phyloP scores from a whole-genome alignment of 139 green algal species.

The Chlamydomonas schloesseri region DNA sequence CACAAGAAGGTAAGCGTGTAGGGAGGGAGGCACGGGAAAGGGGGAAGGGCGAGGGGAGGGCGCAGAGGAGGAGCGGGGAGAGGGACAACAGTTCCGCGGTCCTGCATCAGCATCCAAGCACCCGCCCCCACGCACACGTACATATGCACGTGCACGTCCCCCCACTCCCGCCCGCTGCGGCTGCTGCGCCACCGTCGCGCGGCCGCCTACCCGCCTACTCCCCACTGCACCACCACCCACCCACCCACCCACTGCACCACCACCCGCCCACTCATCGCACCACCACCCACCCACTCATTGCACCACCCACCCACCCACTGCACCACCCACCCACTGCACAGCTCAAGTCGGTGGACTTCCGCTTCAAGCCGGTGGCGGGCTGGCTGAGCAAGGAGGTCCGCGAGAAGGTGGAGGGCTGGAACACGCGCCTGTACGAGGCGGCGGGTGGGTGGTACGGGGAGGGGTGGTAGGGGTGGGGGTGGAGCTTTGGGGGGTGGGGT shows the following conservation, averaged over 20 bases:
- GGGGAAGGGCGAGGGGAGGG: neutral
- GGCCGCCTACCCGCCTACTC: too few relatives aligned
- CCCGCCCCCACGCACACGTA: too few relatives aligned
- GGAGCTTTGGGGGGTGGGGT: neutral
- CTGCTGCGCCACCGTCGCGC: too few relatives aligned
- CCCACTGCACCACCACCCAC: too few relatives aligned
- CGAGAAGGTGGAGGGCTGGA: slow-evolving; percentile 60
- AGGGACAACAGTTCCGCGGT: too few relatives aligned
- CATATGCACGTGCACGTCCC: too few relatives aligned
- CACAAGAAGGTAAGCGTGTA: slow-evolving; percentile 42
- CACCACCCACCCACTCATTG: neutral
- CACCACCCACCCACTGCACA: neutral
- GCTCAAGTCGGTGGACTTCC: slow-evolving; percentile 39
- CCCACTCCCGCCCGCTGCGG: too few relatives aligned
- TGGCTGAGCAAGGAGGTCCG: slow-evolving; percentile 43
- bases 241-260: too few relatives aligned
- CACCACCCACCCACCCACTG: neutral
- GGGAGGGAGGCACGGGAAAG: too few relatives aligned
- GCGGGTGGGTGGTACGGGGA: slow-evolving; percentile 59
- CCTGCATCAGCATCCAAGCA: too few relatives aligned
- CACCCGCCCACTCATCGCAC: too few relatives aligned
- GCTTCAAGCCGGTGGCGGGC: slow-evolving; percentile 40
- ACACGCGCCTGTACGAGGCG: slow-evolving; percentile 72
- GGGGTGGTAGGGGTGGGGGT: neutral
- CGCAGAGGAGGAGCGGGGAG: neutral